Base-by-base conservation (phyloP, 2,329 filamentous ascomycete genomes). In the Plenodomus biglobosus region DNA sequence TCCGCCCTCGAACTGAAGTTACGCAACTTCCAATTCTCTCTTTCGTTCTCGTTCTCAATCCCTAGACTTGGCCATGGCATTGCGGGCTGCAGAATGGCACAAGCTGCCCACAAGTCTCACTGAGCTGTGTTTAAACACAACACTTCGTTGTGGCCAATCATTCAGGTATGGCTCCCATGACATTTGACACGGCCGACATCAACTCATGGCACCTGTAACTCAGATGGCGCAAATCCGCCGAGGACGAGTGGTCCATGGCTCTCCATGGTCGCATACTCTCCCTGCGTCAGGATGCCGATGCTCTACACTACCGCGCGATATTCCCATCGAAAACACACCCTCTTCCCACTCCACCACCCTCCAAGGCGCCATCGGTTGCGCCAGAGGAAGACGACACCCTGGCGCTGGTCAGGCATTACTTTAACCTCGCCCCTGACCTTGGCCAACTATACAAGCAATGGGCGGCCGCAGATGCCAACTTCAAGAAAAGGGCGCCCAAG, bases 111-210 rank as follows among this genome's bases (percentile, higher is more conserved):
- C 96, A 35, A 88, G 80, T 52, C 75, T 96, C 27, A 83, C 85
- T 3, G 94, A 99, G 69, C 82, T 99, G 3, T 96, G 90, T 69
- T 91, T 99, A 58, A 90, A 96, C 63, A 99, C 92, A 0, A 96
- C 91, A 0, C 77, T 99, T 27, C 86, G 92, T 53, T 99, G 94
- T 70, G 94, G 94, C 3, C 94, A 99, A 71, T 96, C 92, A 0
- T 99, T 99, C 60, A 76, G 84, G 82, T 84, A 71, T 50, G 34
- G n/a, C 7, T 13, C 41, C 11, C 20, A 18, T 41, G 15, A 8
- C 18, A 35, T 20, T 13, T n/a, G n/a, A n/a, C 3, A 11, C 13
- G 40, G 38, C 32, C 27, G 18, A 42, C 39, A 32, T 13, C 13
- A 22, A 24, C 61, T 59, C 42, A 56, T 24, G 27, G 24, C 22